A percentile compares a stretch with the other conserved stretches of the same genome.
These are phyloP conservation scores for Gossypioides kirkii DNA, from an alignment of 345 rosid genomes.

Conservation along the genomic window DNA sequence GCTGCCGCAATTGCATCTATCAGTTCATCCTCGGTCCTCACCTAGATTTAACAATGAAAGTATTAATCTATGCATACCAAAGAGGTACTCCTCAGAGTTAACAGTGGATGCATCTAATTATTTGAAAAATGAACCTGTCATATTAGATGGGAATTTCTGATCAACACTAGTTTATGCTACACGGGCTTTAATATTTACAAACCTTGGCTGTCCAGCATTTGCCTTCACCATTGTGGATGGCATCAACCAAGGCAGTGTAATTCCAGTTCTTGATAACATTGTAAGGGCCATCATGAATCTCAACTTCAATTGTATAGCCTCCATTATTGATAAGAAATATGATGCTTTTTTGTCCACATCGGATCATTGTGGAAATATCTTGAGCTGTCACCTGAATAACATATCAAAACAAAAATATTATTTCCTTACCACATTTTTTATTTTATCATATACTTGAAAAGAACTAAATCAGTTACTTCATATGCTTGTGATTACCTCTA, in stretches of 20 bases:
- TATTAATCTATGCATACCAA: background rate
- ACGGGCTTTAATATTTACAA: slow-evolving; percentile 20
- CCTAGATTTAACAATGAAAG: slow-evolving; percentile 30
- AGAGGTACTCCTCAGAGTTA: background rate
- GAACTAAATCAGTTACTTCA: background rate
- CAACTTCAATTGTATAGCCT: slow-evolving; percentile 74
- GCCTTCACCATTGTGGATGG: slow-evolving; percentile 75
- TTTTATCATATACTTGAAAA: background rate
- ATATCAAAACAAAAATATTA: background rate
- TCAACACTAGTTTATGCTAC: background rate
- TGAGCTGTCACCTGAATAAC: slow-evolving; percentile 59
- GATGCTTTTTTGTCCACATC: slow-evolving; percentile 46
- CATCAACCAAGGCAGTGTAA: slow-evolving; percentile 53
- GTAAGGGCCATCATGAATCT: slow-evolving; percentile 76
- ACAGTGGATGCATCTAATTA: slow-evolving; percentile 1
- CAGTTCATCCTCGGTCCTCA: slow-evolving; percentile 45
- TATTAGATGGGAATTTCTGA: background rate
- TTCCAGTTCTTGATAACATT: slow-evolving; percentile 79
- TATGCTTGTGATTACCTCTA: background rate
- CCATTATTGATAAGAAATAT: slow-evolving; percentile 75
- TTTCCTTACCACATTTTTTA: background rate
- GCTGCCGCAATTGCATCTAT: slow-evolving; percentile 38
- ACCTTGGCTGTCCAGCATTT: slow-evolving; percentile 77
- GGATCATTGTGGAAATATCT: slow-evolving; percentile 69
- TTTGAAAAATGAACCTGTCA: background rate